phyloP scores from a whole-genome alignment of 805 yeast species.

The Myxozyma geophila region DNA sequence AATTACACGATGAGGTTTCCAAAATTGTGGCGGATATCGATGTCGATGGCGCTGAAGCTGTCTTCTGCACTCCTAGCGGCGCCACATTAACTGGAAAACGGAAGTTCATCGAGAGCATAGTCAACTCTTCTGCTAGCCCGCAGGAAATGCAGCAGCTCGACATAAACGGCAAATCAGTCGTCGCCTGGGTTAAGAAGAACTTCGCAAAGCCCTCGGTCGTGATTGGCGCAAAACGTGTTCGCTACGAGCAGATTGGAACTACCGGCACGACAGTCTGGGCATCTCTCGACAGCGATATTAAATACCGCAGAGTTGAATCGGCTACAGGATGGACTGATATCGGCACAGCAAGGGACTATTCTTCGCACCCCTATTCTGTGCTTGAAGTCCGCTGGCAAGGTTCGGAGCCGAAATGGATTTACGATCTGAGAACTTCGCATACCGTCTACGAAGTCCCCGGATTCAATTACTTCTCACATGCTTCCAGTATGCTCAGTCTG shows the following conservation, averaged over 20 bases:
- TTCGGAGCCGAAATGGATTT: constrained; percentile 47
- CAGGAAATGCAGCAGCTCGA: constrained; percentile 32
- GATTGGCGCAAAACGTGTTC: constrained; percentile 23
- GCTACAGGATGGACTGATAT: constrained; percentile 30
- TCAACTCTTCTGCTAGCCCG: constrained; percentile 26
- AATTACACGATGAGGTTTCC: constrained; percentile 14
- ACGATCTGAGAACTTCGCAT: constrained; percentile 53
- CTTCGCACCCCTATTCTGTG: constrained; percentile 54
- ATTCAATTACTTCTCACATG: constrained; percentile 47
- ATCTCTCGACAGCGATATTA: constrained; percentile 42
- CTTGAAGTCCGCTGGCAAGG: constrained; percentile 55
- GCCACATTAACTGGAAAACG: constrained; percentile 27
- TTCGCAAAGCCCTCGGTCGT: constrained; percentile 28
- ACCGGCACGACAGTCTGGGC: constrained; percentile 45
- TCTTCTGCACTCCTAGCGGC: constrained; percentile 33
- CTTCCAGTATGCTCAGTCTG: constrained; percentile 44
- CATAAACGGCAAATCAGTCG: constrained; percentile 29
- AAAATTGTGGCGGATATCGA: constrained; percentile 28
- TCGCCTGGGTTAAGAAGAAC: constrained; percentile 23
- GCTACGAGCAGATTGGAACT: constrained; percentile 31
- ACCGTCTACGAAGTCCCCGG: constrained; percentile 54
- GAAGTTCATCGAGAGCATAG: constrained; percentile 33
- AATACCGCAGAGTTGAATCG: constrained; percentile 15
- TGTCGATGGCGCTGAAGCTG: constrained; percentile 29
- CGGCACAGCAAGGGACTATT: constrained; percentile 11